Conservation (phyloP, 305 asterid genomes). For the Fraxinus sp. region DNA sequence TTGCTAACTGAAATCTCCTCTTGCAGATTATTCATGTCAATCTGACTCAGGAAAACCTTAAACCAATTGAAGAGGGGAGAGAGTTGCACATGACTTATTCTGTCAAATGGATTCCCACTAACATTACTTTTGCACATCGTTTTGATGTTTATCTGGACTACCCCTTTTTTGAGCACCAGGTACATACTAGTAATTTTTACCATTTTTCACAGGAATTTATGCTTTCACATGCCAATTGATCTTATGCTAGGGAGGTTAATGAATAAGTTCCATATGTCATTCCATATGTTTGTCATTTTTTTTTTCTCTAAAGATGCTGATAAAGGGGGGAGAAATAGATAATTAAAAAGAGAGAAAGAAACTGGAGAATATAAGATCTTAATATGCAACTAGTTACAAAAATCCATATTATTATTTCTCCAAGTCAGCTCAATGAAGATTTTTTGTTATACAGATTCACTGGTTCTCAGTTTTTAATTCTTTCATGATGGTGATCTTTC, state of each 20-base stretch:
- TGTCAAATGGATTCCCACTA: conserved; percentile 59
- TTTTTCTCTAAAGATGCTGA: conserved; percentile 22
- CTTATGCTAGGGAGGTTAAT: neutral
- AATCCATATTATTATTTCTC: neutral
- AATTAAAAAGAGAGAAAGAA: neutral
- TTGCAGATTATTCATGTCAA: conserved; percentile 64
- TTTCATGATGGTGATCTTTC: conserved; percentile 86
- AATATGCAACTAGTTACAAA: neutral
- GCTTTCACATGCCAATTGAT: conserved; percentile 8
- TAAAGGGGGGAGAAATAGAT: neutral
- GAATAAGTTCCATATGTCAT: neutral
- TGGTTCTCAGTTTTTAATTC: conserved; percentile 82
- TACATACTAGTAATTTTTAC: conserved; percentile 15
- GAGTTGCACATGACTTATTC: conserved; percentile 66
- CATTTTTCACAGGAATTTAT: neutral
- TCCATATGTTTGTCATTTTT: neutral
- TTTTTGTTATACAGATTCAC: conserved; percentile 58
- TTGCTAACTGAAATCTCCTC: conserved; percentile 17
- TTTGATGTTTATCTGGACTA: conserved; percentile 66
- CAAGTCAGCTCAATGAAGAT: conserved; percentile 16
- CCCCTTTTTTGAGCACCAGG: conserved; percentile 81
- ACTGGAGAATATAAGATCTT: neutral
- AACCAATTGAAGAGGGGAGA: conserved; percentile 66
- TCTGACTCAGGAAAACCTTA: conserved; percentile 56
- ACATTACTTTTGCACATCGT: conserved; percentile 63